Evolutionary conservation across 164 flowering plant genomes (phyloP), one percentile per base, ranked within the genome.

Genomic region (Stephania yunnanensis): DNA sequence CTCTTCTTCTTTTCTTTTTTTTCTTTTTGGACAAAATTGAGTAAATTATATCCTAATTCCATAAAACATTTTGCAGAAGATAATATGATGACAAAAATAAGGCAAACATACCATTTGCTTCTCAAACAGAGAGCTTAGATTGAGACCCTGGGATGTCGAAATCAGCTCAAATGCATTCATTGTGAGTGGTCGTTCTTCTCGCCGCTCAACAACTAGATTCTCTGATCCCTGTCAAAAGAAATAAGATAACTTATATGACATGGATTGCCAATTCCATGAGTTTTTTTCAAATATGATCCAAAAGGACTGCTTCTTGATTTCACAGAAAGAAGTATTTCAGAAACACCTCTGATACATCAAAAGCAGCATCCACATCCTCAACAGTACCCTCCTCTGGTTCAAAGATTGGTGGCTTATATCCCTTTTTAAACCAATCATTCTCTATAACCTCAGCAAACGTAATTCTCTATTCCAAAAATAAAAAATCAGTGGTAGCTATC

Each of bases 371-470:
- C 74, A 96, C 89, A 73, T 96, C 97, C 81, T 81, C 93, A 76
- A 92, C 92, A 71, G 76, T 81, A 67, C 89, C 85, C 75, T 92
- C 83, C 65, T 83, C 85, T 65, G 90, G 86, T 72, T 89, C 90
- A 82, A 92, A 96, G 30, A 20, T 78, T 12, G 95, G 94, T 29
- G 90, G 90, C 82, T 88, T 87, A 80, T 94, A 96, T 30, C 97
- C 98, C 85, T 94, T 96, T 85, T 89, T 96, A 80, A 96, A 96
- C 99, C 99, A 96, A 36, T 96, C 99, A 81, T 91, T 94, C 84
- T 94, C 93, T 80, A 92, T 87, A 65, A 96, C 87, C 75, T 94
- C 97, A 10, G 90, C 76, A 79, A 89, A 85, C 44, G 91, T 88
- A 48, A 94, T 92, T 9, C 99, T 84, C 99, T 94, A 92, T 83